phyloP scores from a whole-genome alignment of 2,329 filamentous ascomycete genomes.

The Aureobasidium zeae region DNA sequence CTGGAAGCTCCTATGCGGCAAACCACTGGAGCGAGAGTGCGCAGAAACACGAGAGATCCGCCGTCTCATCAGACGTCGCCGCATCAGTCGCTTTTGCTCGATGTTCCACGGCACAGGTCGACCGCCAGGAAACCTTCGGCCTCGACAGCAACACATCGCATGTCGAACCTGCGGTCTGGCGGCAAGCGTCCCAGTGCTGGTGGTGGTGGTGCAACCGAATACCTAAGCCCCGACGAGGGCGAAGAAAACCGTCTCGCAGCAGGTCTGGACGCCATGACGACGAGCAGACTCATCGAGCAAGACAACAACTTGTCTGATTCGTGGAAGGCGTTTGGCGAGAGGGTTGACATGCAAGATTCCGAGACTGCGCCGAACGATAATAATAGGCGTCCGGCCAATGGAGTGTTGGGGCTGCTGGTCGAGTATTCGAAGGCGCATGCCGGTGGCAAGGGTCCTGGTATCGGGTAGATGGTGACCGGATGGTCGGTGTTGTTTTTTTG shows the following conservation, averaged over 20 bases:
- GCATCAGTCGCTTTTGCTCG: conserved; percentile 15
- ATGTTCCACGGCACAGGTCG: conserved; percentile 12
- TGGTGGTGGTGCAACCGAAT: too few species aligned
- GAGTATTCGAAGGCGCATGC: conserved; percentile 19
- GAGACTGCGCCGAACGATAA: not conserved
- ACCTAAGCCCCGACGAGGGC: conserved; percentile 8
- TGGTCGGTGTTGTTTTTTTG: too few species aligned
- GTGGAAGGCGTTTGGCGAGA: conserved; percentile 15
- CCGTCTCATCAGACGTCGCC: conserved; percentile 9
- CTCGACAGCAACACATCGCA: not conserved
- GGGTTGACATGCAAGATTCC: not conserved
- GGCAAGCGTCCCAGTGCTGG: not conserved
- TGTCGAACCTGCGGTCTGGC: not conserved
- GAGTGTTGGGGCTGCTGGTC: conserved; percentile 17
- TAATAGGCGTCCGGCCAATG: conserved; percentile 10
- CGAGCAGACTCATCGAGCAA: conserved; percentile 18
- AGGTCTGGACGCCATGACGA: conserved; percentile 15
- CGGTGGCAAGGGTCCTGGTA: conserved; percentile 16
- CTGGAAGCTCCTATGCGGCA: conserved; percentile 14
- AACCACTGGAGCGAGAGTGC: not conserved
- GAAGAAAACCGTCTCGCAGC: conserved; percentile 6
- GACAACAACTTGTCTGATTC: conserved; percentile 16
- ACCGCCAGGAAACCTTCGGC: too few species aligned
- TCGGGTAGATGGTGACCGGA: too few species aligned
- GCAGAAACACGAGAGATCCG: not conserved